Base-by-base conservation (phyloP, 192 early-diverging fungal species). In the Entrophospora sp. region DNA sequence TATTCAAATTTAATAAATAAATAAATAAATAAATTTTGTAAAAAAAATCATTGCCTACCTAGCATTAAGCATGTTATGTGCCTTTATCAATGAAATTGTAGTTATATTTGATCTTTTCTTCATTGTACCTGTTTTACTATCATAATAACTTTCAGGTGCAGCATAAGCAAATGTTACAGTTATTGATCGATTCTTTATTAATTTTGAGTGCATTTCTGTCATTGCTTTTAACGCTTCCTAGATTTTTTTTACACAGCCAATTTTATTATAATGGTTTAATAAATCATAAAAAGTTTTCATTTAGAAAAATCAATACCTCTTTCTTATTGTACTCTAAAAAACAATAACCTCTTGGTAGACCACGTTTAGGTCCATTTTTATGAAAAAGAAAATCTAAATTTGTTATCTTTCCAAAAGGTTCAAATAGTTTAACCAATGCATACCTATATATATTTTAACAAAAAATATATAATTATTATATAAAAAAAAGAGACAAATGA, bases 301-400 rank as follows among this genome's bases (percentile, higher is more conserved):
- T 73, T 77, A n/a, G n/a, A n/a, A n/a, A n/a, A n/a, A n/a, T n/a
- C n/a, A n/a, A n/a, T n/a, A n/a, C n/a, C n/a, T n/a, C 68, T 51
- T 71, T 72, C 4, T 53, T 55, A 48, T 40, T 73, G 64, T 79
- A 86, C 46, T 87, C 85, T 2, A 89, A 51, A 63, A 89, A 89
- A 56, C 84, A 86, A 62, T 84, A 89, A 8, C 87, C 87, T 52
- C 84, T 64, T 2, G 87, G 83, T 37, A 82, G 71, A 1, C 87
- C 87, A 37, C 77, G 76, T 38, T 77, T 78, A n/a, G 87, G 81
- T 8, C 87, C 87, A 64, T 68, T 66, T 44, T 74, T 75, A 61
- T 89, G 83, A 46, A 84, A 86, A 68, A 86, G 76, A 56, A 77
- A 86, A 44, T 86, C 82, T 27, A 87, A 62, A 45, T 77, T 73